A percentile compares a stretch with the other conserved stretches of the same genome.
Conservation (phyloP, 768 basidiomycete species). For the Russula emetica region DNA sequence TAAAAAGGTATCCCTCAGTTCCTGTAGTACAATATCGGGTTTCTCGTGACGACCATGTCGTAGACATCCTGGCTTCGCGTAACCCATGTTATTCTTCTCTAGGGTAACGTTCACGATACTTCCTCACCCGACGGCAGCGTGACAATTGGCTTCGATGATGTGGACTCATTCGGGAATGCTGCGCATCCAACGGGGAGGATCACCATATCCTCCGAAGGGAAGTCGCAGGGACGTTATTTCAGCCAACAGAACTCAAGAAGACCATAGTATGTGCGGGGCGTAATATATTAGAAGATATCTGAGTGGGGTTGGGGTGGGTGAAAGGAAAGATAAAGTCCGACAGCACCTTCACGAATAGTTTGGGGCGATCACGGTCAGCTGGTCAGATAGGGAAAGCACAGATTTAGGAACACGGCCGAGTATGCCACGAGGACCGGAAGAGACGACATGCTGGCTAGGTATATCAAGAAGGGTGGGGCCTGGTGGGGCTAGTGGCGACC, state of each 20-base stretch:
- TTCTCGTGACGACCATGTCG: neutral
- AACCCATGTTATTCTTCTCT: neutral
- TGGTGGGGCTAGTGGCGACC: neutral
- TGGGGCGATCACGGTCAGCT: neutral
- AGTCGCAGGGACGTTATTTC: neutral
- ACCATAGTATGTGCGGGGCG: neutral
- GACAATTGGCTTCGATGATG: neutral
- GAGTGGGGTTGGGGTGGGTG: too few relatives aligned
- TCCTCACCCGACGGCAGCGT: neutral
- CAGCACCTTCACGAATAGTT: too few relatives aligned
- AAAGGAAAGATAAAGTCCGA: too few relatives aligned
- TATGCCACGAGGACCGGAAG: neutral
- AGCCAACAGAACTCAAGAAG: neutral
- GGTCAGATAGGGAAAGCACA: neutral
- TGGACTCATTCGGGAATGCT: neutral
- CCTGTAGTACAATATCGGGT: neutral
- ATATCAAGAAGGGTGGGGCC: neutral
- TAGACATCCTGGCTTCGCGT: neutral
- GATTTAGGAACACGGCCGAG: neutral
- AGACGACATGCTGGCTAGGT: neutral
- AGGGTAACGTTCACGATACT: neutral
- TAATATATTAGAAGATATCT: too few relatives aligned
- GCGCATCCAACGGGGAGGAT: neutral
- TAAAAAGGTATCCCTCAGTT: neutral
- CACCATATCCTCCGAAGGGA: neutral